Evolutionary conservation across 495 filamentous ascomycete genomes (phyloP).

Genomic region (Rostrohypoxylon terebratum): DNA sequence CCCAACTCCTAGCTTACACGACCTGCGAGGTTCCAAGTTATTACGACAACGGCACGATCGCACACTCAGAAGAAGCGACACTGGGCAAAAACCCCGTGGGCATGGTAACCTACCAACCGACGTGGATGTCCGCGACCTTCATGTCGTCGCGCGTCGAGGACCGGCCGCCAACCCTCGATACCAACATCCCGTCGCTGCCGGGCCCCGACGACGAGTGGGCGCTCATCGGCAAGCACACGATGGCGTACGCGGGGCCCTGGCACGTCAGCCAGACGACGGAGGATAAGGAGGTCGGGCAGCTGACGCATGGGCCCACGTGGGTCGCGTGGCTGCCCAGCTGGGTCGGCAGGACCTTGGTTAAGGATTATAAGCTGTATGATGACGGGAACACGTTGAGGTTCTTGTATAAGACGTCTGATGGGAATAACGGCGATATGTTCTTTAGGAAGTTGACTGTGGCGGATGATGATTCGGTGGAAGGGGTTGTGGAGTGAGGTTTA

Average conservation of each 20-base stretch:
- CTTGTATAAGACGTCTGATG: conserved; percentile 16
- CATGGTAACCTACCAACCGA: conserved; percentile 29
- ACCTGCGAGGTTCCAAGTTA: not conserved
- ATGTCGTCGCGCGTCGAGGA: conserved; percentile 35
- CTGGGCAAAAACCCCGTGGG: conserved; percentile 27
- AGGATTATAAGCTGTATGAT: conserved; percentile 37
- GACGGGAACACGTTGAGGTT: conserved; percentile 23
- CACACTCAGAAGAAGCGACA: not conserved
- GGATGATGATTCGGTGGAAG: not conserved
- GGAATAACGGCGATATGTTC: conserved; percentile 24
- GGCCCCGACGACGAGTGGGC: conserved; percentile 36
- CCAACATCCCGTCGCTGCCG: not conserved
- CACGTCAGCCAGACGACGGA: conserved; percentile 35
- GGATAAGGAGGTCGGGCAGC: conserved; percentile 33
- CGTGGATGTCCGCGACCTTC: conserved; percentile 39
- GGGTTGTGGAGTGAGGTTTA: not conserved
- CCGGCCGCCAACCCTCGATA: conserved; percentile 26
- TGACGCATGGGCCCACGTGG: conserved; percentile 31
- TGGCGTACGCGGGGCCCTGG: conserved; percentile 36
- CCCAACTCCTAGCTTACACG: conserved; percentile 7
- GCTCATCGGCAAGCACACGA: conserved; percentile 39
- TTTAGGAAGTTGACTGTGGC: conserved; percentile 8
- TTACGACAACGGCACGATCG: conserved; percentile 37
- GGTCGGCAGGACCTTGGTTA: conserved; percentile 32
- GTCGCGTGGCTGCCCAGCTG: conserved; percentile 39